Evolutionary conservation across 2,329 filamentous ascomycete species (phyloP), one percentile per base, ranked within the genome.

Genomic region (Pestalotiopsis fici): DNA sequence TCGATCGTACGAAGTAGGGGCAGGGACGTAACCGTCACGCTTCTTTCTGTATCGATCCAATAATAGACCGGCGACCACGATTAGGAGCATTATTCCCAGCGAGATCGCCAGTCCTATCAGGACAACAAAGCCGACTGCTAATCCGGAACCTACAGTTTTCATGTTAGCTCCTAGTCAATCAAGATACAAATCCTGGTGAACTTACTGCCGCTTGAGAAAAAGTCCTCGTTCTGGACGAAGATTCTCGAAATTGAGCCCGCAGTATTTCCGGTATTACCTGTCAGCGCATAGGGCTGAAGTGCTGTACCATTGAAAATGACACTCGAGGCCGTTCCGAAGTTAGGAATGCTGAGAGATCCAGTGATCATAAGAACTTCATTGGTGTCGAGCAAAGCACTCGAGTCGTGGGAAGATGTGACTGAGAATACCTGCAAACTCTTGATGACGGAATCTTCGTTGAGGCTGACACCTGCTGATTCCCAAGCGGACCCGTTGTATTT

Each of bases 231-330:
- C 81, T 97, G 90, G 12, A 95, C 92, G 78, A 99, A 97, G 69
- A 98, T 86, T 71, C 88, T 89, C 39, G 92, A 90, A 74, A 99
- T 88, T 73, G 89, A 95, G 61, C 95, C 94, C 12, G 88, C 83
- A 13, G 85, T 84, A 67, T 89, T 89, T 74, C 89, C 85, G 13
- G 86, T 80, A 67, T 86, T 91, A 59, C 89, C 91, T 2, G 95
- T 93, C 55, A 99, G 86, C 54, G 94, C 87, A 78, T 95, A 97
- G 0, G 96, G 95, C 64, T 85, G 85, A 76, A 95, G 90, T 2
- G 84, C 82, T 12, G 90, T 93, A 73, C 96, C 96, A 75, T 98
- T 93, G 83, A 93, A 99, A 31, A 98, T 83, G 7, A 91, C 95
- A 9, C 93, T 94, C 15, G 95, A 97, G 5, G 92, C 93, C 67